Evolutionary conservation across 768 basidiomycete genomes (phyloP).

Genomic region (Russula sp.): DNA sequence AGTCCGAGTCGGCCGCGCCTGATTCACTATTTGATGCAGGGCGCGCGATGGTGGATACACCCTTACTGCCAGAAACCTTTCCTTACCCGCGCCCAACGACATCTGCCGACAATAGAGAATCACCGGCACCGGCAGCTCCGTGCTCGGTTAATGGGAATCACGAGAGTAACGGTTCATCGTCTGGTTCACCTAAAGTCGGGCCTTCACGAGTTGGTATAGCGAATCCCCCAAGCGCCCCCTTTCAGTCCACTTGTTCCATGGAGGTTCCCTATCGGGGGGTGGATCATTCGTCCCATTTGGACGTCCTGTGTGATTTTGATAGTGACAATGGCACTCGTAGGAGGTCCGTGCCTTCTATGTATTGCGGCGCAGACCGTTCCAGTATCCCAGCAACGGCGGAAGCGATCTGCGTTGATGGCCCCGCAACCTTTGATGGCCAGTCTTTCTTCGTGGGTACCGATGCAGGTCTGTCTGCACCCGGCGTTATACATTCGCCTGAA

Average conservation of each 20-base stretch:
- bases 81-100: background rate
- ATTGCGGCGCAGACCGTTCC: background rate
- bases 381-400: background rate
- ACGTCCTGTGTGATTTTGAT: background rate
- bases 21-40: background rate
- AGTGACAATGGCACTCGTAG: too few relatives aligned
- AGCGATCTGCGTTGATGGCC: background rate
- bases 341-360: background rate
- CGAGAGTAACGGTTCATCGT: background rate
- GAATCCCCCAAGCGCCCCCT: background rate
- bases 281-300: background rate
- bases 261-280: background rate
- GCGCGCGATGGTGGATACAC: background rate
- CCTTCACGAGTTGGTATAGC: background rate
- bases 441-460: background rate
- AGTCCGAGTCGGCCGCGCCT: background rate
- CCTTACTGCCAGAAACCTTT: background rate
- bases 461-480: background rate
- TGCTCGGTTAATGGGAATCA: background rate
- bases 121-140: background rate
- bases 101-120: background rate
- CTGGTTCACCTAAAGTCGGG: background rate
- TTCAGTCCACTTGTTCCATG: background rate
- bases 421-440: background rate
- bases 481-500: background rate